These are phyloP conservation scores for Monosporascus sp. DNA, from an alignment of 2,329 filamentous ascomycete genomes.

Conservation along the genomic window DNA sequence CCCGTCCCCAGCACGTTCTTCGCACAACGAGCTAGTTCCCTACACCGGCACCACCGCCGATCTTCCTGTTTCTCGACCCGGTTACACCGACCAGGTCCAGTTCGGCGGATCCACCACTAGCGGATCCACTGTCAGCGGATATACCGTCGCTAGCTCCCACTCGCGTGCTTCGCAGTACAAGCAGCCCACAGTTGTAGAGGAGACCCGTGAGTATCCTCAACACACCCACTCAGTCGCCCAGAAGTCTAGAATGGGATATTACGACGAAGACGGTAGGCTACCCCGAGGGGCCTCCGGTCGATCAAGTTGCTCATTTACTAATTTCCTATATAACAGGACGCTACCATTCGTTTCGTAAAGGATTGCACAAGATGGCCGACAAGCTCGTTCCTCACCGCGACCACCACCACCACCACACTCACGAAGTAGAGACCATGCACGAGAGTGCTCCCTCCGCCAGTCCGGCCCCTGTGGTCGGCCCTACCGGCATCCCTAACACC, in stretches of 20 bases:
- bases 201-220: slow-evolving; percentile 55
- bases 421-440: slow-evolving; percentile 38
- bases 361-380: slow-evolving; percentile 53
- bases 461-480: slow-evolving; percentile 27
- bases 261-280: slow-evolving; percentile 54
- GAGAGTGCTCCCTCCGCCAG: slow-evolving; percentile 32
- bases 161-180: slow-evolving; percentile 45
- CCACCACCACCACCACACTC: slow-evolving; percentile 38
- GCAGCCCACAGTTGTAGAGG: slow-evolving; percentile 57
- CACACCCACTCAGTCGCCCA: slow-evolving; percentile 32
- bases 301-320: too few relatives aligned
- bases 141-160: slow-evolving; percentile 45
- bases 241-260: slow-evolving; percentile 59
- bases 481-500: slow-evolving; percentile 59
- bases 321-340: slow-evolving; percentile 35
- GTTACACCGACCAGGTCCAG: slow-evolving; percentile 39
- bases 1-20: slow-evolving; percentile 25
- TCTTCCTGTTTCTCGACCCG: slow-evolving; percentile 23
- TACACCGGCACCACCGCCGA: slow-evolving; percentile 33
- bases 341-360: slow-evolving; percentile 54
- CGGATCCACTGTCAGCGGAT: slow-evolving; percentile 40
- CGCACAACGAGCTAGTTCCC: slow-evolving; percentile 29
- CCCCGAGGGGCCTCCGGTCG: too few relatives aligned
- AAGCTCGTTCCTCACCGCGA: slow-evolving; percentile 43
- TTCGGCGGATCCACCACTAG: slow-evolving; percentile 55